Percentiles rank a stretch among this genome's conserved stretches.
Conservation (phyloP, 805 yeast species). For the Yarrowia deformans region DNA sequence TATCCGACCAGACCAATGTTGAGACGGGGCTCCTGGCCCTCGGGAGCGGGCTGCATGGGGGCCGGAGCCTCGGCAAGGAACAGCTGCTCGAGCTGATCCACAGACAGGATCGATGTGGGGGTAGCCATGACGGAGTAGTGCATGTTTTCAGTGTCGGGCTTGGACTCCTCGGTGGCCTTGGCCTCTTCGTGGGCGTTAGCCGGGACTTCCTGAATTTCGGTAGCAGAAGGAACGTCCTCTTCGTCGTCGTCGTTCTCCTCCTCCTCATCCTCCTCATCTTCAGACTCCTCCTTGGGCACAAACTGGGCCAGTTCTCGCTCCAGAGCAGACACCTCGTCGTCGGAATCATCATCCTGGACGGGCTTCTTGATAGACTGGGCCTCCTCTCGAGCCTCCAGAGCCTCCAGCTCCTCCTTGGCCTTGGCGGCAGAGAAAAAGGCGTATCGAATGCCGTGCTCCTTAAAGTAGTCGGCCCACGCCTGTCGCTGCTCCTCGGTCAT, state of each 20-base stretch:
- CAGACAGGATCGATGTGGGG: conserved; percentile 72
- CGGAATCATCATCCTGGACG: conserved; percentile 41
- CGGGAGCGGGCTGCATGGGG: conserved; percentile 54
- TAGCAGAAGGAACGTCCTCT: conserved; percentile 47
- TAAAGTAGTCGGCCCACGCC: conserved; percentile 87
- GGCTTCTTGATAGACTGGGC: conserved; percentile 41
- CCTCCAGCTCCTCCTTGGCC: conserved; percentile 78
- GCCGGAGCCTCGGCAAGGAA: conserved; percentile 78
- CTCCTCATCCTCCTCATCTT: conserved; percentile 41
- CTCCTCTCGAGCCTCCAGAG: conserved; percentile 57
- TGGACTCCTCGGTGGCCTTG: conserved; percentile 4
- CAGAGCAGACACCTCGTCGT: conserved; percentile 42
- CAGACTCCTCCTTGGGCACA: conserved; percentile 45
- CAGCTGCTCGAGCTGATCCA: conserved; percentile 83
- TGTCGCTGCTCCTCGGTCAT: conserved; percentile 77
- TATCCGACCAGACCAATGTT: conserved; percentile 97
- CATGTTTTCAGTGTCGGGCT: conserved; percentile 13
- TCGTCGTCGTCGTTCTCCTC: conserved; percentile 45
- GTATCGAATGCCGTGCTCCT: conserved; percentile 69
- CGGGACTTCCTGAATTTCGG: not conserved
- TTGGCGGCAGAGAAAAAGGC: conserved; percentile 92
- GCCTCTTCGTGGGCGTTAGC: conserved; percentile 32
- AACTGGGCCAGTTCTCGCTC: conserved; percentile 47
- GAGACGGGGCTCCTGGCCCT: conserved; percentile 63
- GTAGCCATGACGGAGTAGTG: conserved; percentile 50